phyloP scores from a whole-genome alignment of 257 asterid genomes.

The Fraxinus cuspidata region DNA sequence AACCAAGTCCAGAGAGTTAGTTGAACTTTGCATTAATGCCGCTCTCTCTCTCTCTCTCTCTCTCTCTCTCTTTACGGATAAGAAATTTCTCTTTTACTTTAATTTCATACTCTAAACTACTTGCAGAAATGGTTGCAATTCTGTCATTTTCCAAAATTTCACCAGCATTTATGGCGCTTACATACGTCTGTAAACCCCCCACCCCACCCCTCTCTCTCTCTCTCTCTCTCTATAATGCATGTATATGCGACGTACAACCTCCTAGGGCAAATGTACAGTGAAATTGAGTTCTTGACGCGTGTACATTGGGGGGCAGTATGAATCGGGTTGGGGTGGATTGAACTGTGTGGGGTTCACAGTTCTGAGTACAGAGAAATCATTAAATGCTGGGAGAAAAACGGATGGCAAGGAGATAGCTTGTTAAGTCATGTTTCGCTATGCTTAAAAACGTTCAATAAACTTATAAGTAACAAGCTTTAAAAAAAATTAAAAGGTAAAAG shows the following conservation, averaged over 20 bases:
- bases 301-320: not conserved
- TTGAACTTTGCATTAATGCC: constrained; percentile 38
- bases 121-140: not conserved
- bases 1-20: constrained; percentile 25
- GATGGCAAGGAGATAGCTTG: constrained; percentile 25
- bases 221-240: not conserved
- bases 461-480: not conserved
- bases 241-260: not conserved
- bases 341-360: not conserved
- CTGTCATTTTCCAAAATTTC: not conserved
- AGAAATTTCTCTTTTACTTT: not conserved
- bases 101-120: not conserved
- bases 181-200: not conserved
- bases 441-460: not conserved
- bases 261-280: not conserved
- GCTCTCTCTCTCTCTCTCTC: not conserved
- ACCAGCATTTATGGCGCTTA: constrained; percentile 7
- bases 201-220: not conserved
- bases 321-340: not conserved
- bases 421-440: not conserved
- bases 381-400: constrained; percentile 28
- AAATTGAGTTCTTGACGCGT: not conserved
- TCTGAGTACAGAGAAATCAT: not conserved
- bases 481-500: too few relatives aligned
- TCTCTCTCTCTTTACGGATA: not conserved